Base-by-base conservation (phyloP, 2,329 filamentous ascomycete genomes). In the Ophiostoma himal-ulmi region DNA sequence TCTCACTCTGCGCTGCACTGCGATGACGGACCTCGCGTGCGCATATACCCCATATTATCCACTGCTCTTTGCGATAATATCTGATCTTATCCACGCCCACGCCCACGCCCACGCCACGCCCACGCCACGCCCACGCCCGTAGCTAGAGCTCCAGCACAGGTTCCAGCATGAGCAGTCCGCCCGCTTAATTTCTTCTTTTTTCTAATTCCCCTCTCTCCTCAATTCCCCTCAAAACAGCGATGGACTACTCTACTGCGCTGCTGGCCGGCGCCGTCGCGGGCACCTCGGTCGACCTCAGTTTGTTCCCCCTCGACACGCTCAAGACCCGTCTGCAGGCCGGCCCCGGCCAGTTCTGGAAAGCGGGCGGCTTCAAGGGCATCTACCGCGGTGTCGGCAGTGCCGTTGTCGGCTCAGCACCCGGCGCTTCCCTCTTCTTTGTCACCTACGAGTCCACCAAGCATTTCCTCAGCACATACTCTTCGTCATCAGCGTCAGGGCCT, bases 281-380 rank as follows among this genome's bases (percentile, higher is more conserved):
- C 78, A 95, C 95, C 67, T 96, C 94, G 17, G 95, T 98, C 80
- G 95, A 99, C 86, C 89, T 97, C 77, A 93, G 93, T 70, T 92
- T 99, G 78, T 99, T 92, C 83, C 95, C 95, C 0, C 93, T 99
- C 84, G 96, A 99, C 86, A 99, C 95, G 0, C 89, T 99, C 78
- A 99, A 99, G 83, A 99, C 96, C 62, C 93, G 95, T 20, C 92
- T 99, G 7, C 95, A 99, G 82, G 93, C 93, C 73, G 86, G 74
- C 22, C 72, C 86, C 67, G 79, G 85, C 70, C 79, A 84, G 70
- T 93, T 97, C 83, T 88, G 92, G 77, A 85, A 91, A 70, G 89
- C 90, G 2, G 94, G 95, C 78, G 94, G 94, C 77, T 94, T 98
- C 85, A 86, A 86, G 68, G 94, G 94, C 73, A 92, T 98, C 76